Percentiles rank a stretch among this genome's conserved stretches.
Conservation (phyloP, 2,329 filamentous ascomycete genomes). For the Pseudocercospora crystallina region DNA sequence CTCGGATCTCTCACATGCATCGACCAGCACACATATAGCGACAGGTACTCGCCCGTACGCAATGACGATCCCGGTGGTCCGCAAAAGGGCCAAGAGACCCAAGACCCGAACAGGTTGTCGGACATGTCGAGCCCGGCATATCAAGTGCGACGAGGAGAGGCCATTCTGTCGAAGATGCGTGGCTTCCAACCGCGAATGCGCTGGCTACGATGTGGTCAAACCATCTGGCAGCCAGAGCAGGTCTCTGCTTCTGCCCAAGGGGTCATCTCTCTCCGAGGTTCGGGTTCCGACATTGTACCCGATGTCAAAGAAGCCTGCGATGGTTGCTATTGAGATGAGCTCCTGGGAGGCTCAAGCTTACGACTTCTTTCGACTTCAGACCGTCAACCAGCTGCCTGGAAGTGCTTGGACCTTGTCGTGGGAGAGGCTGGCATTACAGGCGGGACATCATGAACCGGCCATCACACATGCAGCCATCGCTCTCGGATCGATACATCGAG, state of each 20-base stretch:
- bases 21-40: too few species aligned
- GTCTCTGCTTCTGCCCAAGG: conserved; percentile 11
- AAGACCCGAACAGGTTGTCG: conserved; percentile 18
- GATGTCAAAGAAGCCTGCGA: conserved; percentile 6
- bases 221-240: conserved; percentile 6
- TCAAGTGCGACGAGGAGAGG: conserved; percentile 21
- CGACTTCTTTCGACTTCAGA: conserved; percentile 20
- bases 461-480: conserved; percentile 20
- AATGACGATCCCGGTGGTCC: conserved; percentile 12
- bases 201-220: conserved; percentile 16
- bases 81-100: conserved; percentile 18
- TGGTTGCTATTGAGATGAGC: conserved; percentile 7
- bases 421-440: conserved; percentile 18
- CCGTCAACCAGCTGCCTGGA: conserved; percentile 21
- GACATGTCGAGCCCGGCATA: conserved; percentile 20
- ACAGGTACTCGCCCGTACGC: not conserved
- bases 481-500: conserved; percentile 19
- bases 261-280: not conserved
- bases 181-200: conserved; percentile 14
- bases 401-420: conserved; percentile 20
- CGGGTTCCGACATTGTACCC: conserved; percentile 11
- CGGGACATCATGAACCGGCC: conserved; percentile 17
- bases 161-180: conserved; percentile 16
- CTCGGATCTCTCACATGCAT: too few species aligned
- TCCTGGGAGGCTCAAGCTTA: conserved; percentile 18